Percentiles rank a stretch among this genome's conserved stretches.
Evolutionary conservation across 257 asterid genomes (phyloP).

Genomic region (Leonotis leonurus): DNA sequence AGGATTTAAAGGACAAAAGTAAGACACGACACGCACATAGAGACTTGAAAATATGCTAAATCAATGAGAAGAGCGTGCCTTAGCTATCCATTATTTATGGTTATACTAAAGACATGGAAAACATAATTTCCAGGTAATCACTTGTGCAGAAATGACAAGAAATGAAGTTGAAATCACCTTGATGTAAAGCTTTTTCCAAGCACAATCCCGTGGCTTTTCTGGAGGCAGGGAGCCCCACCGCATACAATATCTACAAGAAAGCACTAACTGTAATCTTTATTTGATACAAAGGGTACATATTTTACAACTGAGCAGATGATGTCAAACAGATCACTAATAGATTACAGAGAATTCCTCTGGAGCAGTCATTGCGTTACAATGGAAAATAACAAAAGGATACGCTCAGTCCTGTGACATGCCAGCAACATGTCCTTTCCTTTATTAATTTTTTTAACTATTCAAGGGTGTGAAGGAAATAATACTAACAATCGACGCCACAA

Average conservation of each 20-base stretch:
- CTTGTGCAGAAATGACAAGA: background rate
- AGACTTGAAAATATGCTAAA: background rate
- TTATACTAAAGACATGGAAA: background rate
- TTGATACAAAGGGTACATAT: background rate
- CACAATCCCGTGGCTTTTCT: constrained; percentile 69
- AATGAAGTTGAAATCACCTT: constrained; percentile 18
- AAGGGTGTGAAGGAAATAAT: constrained; percentile 4
- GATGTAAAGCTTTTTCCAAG: constrained; percentile 79
- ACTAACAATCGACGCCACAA: constrained; percentile 89
- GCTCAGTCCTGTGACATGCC: background rate
- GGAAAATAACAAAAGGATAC: too few relatives aligned
- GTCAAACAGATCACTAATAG: background rate
- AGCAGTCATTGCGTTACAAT: background rate
- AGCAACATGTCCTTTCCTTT: background rate
- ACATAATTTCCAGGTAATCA: background rate
- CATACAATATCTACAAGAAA: constrained; percentile 49
- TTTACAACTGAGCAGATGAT: background rate
- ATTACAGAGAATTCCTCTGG: background rate
- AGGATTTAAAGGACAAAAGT: background rate
- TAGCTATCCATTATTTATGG: background rate
- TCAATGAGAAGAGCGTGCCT: background rate
- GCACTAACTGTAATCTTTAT: constrained; percentile 1
- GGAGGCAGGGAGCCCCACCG: constrained; percentile 87
- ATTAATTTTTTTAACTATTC: background rate
- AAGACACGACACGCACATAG: background rate